Evolutionary conservation across 208 protist species (phyloP).

Genomic region (Wallacemonas sp.): DNA sequence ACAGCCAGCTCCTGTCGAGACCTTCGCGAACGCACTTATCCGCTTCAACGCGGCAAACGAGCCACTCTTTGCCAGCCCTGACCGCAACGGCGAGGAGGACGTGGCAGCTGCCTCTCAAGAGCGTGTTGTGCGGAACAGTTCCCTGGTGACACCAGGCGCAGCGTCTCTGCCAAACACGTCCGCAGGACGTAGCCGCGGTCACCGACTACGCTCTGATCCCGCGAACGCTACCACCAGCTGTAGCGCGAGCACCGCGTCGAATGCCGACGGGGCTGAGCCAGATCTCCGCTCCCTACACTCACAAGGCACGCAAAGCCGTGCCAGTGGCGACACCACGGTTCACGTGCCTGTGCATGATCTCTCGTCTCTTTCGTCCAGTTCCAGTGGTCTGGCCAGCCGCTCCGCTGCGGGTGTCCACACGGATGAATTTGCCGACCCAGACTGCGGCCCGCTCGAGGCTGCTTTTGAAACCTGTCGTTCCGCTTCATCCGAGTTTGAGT

Average conservation of each 20-base stretch:
- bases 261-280: background rate
- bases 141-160: too few relatives aligned
- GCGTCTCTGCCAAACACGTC: too few relatives aligned
- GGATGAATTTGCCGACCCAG: background rate
- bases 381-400: background rate
- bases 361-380: background rate
- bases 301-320: background rate
- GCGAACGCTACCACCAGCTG: too few relatives aligned
- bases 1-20: background rate
- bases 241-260: background rate
- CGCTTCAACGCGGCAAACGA: background rate
- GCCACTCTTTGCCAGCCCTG: background rate
- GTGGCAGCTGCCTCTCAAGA: background rate
- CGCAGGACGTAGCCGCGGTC: too few relatives aligned
- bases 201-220: too few relatives aligned
- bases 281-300: background rate
- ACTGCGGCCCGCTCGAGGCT: background rate
- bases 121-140: too few relatives aligned
- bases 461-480: constrained; percentile 43
- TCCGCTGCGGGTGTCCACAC: background rate
- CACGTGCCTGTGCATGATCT: background rate
- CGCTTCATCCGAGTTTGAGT: background rate
- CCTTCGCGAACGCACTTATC: constrained; percentile 1
- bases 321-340: constrained; percentile 1
- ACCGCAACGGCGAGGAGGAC: background rate